A percentile compares a stretch with the other conserved stretches of the same genome.
Conservation (phyloP, 257 asterid genomes). For the Solanum etuberosum region DNA sequence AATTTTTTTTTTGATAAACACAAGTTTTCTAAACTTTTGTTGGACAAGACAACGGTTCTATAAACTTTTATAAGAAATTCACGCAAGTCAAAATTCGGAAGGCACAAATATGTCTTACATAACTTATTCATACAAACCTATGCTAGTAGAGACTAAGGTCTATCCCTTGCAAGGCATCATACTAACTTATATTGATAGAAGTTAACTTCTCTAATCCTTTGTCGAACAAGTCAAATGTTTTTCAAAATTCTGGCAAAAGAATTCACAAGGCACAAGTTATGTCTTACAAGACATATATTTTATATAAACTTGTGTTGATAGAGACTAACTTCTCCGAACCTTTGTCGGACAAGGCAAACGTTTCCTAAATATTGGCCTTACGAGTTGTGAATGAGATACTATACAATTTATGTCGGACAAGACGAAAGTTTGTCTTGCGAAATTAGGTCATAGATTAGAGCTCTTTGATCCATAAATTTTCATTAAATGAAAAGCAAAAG, state of each 20-base stretch:
- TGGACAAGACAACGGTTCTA: background rate
- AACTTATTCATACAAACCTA: background rate
- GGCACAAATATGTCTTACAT: too few species aligned
- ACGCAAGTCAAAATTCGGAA: background rate
- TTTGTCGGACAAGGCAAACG: background rate
- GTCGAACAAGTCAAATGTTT: background rate
- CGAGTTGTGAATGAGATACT: background rate
- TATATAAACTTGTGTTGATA: background rate
- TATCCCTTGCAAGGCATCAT: background rate
- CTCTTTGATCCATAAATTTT: background rate
- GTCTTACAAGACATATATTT: background rate
- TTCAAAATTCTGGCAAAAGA: too few species aligned
- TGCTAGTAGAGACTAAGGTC: background rate
- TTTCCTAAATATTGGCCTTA: background rate
- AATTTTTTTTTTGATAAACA: background rate
- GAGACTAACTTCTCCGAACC: background rate
- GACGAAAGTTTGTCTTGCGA: background rate
- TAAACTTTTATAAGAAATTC: too few species aligned
- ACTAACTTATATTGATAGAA: too few species aligned
- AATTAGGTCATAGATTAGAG: background rate
- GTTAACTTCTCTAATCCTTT: too few species aligned
- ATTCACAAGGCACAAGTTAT: background rate
- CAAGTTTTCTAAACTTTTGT: background rate
- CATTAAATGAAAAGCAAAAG: background rate
- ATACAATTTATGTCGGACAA: background rate